A percentile compares a stretch with the other conserved stretches of the same genome.
Conservation (phyloP, 2,329 filamentous ascomycete species). For the Aspergillus pseudotamarii region DNA sequence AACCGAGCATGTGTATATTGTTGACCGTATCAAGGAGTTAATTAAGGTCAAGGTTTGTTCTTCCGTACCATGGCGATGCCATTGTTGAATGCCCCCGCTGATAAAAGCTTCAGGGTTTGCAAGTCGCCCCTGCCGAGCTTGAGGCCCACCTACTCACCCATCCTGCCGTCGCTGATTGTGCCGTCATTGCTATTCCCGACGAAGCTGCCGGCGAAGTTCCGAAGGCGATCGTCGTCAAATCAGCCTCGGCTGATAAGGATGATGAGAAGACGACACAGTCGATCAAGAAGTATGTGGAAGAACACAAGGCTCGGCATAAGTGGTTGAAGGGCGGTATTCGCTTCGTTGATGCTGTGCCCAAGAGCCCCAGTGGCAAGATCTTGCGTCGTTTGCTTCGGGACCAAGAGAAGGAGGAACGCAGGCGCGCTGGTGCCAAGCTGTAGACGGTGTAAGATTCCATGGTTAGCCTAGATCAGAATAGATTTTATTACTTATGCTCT, state of each 20-base stretch:
- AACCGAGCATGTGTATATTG: slow-evolving; percentile 80
- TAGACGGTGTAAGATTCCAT: slow-evolving; percentile 38
- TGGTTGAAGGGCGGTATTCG: slow-evolving; percentile 64
- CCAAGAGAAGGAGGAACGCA: slow-evolving; percentile 69
- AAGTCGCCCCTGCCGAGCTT: slow-evolving; percentile 82
- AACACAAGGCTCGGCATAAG: slow-evolving; percentile 64
- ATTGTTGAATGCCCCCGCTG: slow-evolving; percentile 2
- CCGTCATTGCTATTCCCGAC: slow-evolving; percentile 74
- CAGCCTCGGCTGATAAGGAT: slow-evolving; percentile 54
- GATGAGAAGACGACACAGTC: slow-evolving; percentile 53
- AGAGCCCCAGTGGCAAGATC: slow-evolving; percentile 66
- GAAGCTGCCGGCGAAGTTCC: slow-evolving; percentile 64
- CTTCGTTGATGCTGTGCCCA: slow-evolving; percentile 60
- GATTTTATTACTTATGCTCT: background rate
- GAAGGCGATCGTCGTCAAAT: slow-evolving; percentile 66
- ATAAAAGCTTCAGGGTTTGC: slow-evolving; percentile 61
- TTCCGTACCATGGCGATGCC: slow-evolving; percentile 25
- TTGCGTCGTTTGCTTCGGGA: slow-evolving; percentile 68
- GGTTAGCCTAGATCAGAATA: background rate
- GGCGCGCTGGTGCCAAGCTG: slow-evolving; percentile 67
- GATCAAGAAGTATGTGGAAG: slow-evolving; percentile 62
- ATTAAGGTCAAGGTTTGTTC: slow-evolving; percentile 72
- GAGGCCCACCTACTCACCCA: slow-evolving; percentile 79
- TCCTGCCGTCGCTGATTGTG: slow-evolving; percentile 73
- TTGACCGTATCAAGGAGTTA: slow-evolving; percentile 78